Evolutionary conservation across 768 basidiomycete genomes (phyloP).

Genomic region (Lactarius deliciosus): DNA sequence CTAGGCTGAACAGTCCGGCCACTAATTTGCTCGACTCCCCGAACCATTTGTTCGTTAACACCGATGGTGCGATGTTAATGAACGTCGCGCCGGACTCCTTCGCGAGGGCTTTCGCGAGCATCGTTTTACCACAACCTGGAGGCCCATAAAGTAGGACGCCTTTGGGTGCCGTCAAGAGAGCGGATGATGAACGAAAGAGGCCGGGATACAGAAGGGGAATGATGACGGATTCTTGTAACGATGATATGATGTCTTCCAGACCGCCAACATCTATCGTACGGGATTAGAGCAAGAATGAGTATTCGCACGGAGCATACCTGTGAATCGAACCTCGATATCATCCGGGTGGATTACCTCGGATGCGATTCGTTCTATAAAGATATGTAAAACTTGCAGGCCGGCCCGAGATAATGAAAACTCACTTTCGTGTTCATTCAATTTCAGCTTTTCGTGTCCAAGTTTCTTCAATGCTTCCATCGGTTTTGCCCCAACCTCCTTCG

Average conservation of each 20-base stretch:
- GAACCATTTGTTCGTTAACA: constrained; percentile 80
- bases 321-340: constrained; percentile 75
- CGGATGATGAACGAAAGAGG: constrained; percentile 78
- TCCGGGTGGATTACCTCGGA: constrained; percentile 92
- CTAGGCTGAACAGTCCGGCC: constrained; percentile 89
- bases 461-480: constrained; percentile 68
- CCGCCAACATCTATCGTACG: constrained; percentile 77
- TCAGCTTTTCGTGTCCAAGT: constrained; percentile 67
- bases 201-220: constrained; percentile 90
- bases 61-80: constrained; percentile 80
- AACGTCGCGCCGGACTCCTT: constrained; percentile 98
- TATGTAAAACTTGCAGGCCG: constrained; percentile 11
- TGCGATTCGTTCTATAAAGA: constrained; percentile 70
- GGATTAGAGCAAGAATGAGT: constrained; percentile 1
- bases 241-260: constrained; percentile 84
- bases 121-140: constrained; percentile 98
- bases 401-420: constrained; percentile 33
- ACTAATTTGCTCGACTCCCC: constrained; percentile 95
- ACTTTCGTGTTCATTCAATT: constrained; percentile 92
- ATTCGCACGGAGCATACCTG: constrained; percentile 47
- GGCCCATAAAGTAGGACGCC: constrained; percentile 96
- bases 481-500: constrained; percentile 65
- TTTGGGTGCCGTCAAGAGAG: constrained; percentile 88
- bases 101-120: constrained; percentile 98
- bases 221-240: constrained; percentile 92